Percentiles rank a stretch among this genome's conserved stretches.
phyloP scores from a whole-genome alignment of 2,329 filamentous ascomycete genomes.

The Helotiales sp. region DNA sequence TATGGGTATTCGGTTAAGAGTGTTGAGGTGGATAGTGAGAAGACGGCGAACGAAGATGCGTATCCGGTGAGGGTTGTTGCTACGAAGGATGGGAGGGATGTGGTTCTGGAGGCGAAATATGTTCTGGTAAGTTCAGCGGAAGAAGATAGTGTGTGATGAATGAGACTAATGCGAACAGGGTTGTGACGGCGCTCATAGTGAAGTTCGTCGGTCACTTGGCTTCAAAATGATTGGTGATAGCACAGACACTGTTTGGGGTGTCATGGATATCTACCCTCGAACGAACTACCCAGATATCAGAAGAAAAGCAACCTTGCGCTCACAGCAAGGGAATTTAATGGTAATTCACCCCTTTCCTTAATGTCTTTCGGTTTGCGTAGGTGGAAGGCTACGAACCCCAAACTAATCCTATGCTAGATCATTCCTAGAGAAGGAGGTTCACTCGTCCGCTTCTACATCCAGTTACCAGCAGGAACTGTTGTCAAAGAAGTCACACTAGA shows the following conservation, averaged over 20 bases:
- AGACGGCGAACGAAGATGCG: constrained; percentile 52
- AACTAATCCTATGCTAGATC: constrained; percentile 43
- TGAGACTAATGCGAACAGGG: constrained; percentile 57
- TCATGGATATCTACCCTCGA: constrained; percentile 59
- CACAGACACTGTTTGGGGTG: constrained; percentile 62
- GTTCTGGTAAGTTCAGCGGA: constrained; percentile 30
- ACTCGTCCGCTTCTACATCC: constrained; percentile 61
- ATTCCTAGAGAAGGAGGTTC: constrained; percentile 67
- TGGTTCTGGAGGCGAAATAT: constrained; percentile 43
- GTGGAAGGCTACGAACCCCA: neutral
- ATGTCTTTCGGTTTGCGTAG: neutral
- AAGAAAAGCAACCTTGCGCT: constrained; percentile 59
- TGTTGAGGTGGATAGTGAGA: constrained; percentile 57
- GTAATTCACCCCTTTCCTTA: too few species aligned
- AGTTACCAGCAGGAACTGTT: constrained; percentile 56
- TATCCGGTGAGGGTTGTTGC: constrained; percentile 66
- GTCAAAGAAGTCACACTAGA: constrained; percentile 59
- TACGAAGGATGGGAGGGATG: constrained; percentile 60
- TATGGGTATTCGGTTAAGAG: constrained; percentile 60
- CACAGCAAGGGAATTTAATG: constrained; percentile 58
- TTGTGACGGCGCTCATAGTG: constrained; percentile 58
- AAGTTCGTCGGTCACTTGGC: constrained; percentile 49
- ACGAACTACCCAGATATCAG: constrained; percentile 68
- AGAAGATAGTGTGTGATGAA: constrained; percentile 47
- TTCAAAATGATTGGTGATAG: constrained; percentile 63